Conservation (phyloP, 169 alveolate species). For the Plasmodium vivax region DNA sequence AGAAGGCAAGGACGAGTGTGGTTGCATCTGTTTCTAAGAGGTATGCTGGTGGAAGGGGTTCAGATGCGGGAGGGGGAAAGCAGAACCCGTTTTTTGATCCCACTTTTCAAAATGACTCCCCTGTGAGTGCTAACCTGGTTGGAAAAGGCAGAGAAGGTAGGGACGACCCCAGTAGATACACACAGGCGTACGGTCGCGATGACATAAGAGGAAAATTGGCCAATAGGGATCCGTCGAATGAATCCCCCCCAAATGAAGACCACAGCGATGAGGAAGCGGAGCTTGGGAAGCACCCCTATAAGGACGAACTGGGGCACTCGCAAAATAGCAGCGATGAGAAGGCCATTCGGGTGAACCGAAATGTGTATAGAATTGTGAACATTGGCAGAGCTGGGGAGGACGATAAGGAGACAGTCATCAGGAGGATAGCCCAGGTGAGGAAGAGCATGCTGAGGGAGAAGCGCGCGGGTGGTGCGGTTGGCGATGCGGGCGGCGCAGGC, state of each 20-base stretch:
- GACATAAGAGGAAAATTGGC: neutral
- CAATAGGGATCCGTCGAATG: neutral
- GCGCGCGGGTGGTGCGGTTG: neutral
- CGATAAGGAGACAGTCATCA: conserved; percentile 27
- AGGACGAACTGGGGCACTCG: neutral
- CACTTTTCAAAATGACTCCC: neutral
- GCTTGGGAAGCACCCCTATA: neutral
- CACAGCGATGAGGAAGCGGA: neutral
- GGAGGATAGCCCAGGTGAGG: conserved; percentile 39
- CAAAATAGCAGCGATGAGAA: conserved; percentile 5
- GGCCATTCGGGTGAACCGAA: conserved; percentile 38
- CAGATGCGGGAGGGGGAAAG: neutral
- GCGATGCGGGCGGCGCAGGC: too few species aligned
- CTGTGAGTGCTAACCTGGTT: neutral
- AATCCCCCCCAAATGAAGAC: neutral
- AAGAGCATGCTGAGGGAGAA: conserved; percentile 40
- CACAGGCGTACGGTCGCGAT: neutral
- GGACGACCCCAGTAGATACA: neutral
- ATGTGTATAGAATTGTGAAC: conserved; percentile 44
- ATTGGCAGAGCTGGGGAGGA: neutral
- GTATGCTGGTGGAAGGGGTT: neutral
- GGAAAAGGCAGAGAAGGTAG: neutral
- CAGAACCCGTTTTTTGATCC: neutral
- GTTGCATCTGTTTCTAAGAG: neutral
- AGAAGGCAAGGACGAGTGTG: conserved; percentile 21